phyloP scores from a whole-genome alignment of 176 grass and related monocot species.

The Phoenix dactylifera region DNA sequence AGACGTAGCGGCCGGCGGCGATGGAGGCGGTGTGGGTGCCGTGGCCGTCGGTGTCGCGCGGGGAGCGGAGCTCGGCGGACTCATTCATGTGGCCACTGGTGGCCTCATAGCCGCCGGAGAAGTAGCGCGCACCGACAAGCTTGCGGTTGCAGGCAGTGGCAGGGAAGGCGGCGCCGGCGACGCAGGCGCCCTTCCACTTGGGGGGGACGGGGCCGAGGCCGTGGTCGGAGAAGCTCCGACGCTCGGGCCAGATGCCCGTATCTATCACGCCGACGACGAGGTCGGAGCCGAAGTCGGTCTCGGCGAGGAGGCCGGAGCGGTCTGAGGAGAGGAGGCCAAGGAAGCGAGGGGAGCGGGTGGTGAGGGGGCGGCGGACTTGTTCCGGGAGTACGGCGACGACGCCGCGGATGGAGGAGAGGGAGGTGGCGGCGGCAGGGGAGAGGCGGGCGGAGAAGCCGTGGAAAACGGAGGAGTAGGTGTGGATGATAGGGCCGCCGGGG shows the following conservation, averaged over 20 bases:
- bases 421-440: constrained; percentile 24
- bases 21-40: constrained; percentile 89
- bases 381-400: constrained; percentile 66
- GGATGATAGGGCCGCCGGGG: constrained; percentile 58
- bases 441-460: constrained; percentile 77
- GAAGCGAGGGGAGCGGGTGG: constrained; percentile 69
- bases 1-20: constrained; percentile 80
- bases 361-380: constrained; percentile 42
- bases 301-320: constrained; percentile 67
- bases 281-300: constrained; percentile 78
- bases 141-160: constrained; percentile 64
- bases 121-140: constrained; percentile 74
- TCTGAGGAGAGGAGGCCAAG: constrained; percentile 61
- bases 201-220: constrained; percentile 46
- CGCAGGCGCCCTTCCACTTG: constrained; percentile 60
- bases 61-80: constrained; percentile 62
- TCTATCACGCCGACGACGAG: constrained; percentile 74
- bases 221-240: constrained; percentile 61
- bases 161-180: constrained; percentile 48
- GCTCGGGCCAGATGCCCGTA: constrained; percentile 67
- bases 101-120: constrained; percentile 73
- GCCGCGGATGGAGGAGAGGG: constrained; percentile 30
- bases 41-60: constrained; percentile 78
- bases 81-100: constrained; percentile 82
- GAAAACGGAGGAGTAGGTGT: constrained; percentile 77